Evolutionary conservation across 331 rosid genomes (phyloP).

Genomic region (Cydonia oblonga): DNA sequence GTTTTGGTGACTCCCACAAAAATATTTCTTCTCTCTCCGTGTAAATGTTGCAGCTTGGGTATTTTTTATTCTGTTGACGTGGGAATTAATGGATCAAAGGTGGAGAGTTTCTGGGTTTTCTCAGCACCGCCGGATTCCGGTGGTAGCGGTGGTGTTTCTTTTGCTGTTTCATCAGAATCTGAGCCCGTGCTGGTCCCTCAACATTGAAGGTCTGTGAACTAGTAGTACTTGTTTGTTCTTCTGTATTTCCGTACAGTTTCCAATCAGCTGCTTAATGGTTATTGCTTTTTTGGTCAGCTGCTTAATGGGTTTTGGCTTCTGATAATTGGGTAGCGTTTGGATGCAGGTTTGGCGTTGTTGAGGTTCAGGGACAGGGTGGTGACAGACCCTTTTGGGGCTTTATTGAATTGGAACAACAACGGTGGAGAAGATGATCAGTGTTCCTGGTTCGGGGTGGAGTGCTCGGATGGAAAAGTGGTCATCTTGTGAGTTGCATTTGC

Average conservation of each 20-base stretch:
- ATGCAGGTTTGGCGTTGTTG: slow-evolving; percentile 50
- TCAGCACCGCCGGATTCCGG: slow-evolving; percentile 18
- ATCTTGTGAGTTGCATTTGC: slow-evolving; percentile 39
- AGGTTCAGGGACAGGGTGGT: slow-evolving; percentile 36
- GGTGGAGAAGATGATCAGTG: slow-evolving; percentile 36
- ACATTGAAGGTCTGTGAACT: slow-evolving; percentile 32
- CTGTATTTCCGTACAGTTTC: slow-evolving; percentile 4
- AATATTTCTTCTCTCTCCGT: background rate
- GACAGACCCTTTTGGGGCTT: slow-evolving; percentile 47
- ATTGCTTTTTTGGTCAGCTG: too few species aligned
- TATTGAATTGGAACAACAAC: slow-evolving; percentile 41
- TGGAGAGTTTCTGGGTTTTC: slow-evolving; percentile 25
- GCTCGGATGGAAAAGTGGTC: slow-evolving; percentile 47
- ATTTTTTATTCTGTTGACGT: background rate
- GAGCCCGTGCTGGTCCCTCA: slow-evolving; percentile 32
- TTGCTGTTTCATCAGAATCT: slow-evolving; percentile 15
- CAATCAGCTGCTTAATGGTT: background rate
- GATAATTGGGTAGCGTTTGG: slow-evolving; percentile 5
- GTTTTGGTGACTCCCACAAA: background rate
- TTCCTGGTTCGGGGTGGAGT: slow-evolving; percentile 63
- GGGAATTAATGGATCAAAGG: slow-evolving; percentile 31
- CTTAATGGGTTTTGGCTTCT: background rate
- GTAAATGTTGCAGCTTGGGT: background rate
- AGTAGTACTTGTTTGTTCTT: background rate
- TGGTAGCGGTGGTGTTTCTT: slow-evolving; percentile 13